Evolutionary conservation across 1,284 basidiomycete genomes (phyloP), one percentile per base, ranked within the genome.

Genomic region (Pascua sp.): DNA sequence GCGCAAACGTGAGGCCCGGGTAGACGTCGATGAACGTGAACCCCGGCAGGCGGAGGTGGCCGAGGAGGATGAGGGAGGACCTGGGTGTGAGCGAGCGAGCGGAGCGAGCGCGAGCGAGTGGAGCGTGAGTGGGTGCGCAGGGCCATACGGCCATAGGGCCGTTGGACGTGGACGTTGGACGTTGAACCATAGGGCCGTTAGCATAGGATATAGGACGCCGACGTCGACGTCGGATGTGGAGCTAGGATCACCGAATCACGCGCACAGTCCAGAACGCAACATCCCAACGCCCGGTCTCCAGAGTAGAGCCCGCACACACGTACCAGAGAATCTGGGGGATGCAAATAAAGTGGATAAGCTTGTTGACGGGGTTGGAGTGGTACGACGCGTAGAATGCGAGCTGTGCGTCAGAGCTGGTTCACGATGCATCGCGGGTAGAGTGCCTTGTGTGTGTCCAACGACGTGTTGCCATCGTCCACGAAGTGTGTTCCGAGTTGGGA

Each of bases 371-470:
- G 73, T 93, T 87, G 24, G 84, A 81, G 76, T 94, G 91, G 77
- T 93, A 94, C 51, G 90, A 87, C 18, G 89, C 89, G 75, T 93
- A 93, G 81, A 92, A 92, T 37, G 86, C 81, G 68, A 93, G 81
- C 89, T 93, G 64, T 8, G 16, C 1, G 38, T 55, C 24, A 55
- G 51, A 4, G 24, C 24, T n/a, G n/a, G n/a, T n/a, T n/a, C n/a
- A n/a, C n/a, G n/a, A n/a, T n/a, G n/a, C n/a, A n/a, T n/a, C n/a
- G n/a, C n/a, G n/a, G n/a, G n/a, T n/a, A n/a, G n/a, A n/a, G n/a
- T n/a, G n/a, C n/a, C n/a, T n/a, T n/a, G n/a, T n/a, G n/a, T n/a
- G n/a, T n/a, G n/a, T n/a, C n/a, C n/a, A n/a, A n/a, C n/a, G n/a
- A n/a, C n/a, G n/a, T n/a, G n/a, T n/a, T n/a, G n/a, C n/a, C n/a